phyloP scores from a whole-genome alignment of 2,329 filamentous ascomycete genomes.

The Botrytis paeoniae region DNA sequence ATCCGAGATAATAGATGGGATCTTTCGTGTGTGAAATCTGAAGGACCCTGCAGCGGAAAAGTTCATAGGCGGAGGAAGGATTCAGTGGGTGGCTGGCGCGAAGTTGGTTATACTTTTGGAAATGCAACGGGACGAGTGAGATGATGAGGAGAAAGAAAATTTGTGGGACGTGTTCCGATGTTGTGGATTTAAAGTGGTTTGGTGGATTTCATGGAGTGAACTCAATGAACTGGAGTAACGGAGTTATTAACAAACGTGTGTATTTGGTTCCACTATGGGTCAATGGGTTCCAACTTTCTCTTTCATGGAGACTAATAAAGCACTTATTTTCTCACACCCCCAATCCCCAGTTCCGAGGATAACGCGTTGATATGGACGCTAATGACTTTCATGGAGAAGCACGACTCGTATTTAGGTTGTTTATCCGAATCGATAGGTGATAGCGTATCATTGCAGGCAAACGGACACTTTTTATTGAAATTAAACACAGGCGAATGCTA shows the following conservation, averaged over 20 bases:
- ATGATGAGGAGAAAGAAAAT: not conserved
- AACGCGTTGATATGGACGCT: not conserved
- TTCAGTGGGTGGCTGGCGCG: conserved; percentile 12
- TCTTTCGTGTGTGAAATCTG: not conserved
- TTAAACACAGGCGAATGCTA: not conserved
- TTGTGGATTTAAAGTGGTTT: conserved; percentile 12
- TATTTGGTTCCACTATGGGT: not conserved
- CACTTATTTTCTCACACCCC: not conserved
- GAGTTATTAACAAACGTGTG: not conserved
- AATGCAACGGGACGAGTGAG: not conserved
- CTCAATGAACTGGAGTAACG: conserved; percentile 6
- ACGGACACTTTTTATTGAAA: not conserved
- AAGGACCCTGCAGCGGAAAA: conserved; percentile 20
- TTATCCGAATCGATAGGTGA: not conserved
- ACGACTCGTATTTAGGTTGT: not conserved
- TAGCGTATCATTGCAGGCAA: not conserved
- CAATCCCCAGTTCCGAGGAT: conserved; percentile 4
- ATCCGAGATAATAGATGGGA: conserved; percentile 16
- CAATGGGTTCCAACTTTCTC: not conserved
- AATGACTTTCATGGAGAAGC: not conserved
- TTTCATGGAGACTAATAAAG: not conserved
- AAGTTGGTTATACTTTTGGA: not conserved
- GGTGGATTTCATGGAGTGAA: conserved; percentile 7
- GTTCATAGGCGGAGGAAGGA: conserved; percentile 13
- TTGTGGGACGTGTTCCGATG: not conserved